A percentile compares a stretch with the other conserved stretches of the same genome.
Evolutionary conservation across 495 filamentous ascomycete genomes (phyloP).

Genomic region (Aspergillus bertholletiae): DNA sequence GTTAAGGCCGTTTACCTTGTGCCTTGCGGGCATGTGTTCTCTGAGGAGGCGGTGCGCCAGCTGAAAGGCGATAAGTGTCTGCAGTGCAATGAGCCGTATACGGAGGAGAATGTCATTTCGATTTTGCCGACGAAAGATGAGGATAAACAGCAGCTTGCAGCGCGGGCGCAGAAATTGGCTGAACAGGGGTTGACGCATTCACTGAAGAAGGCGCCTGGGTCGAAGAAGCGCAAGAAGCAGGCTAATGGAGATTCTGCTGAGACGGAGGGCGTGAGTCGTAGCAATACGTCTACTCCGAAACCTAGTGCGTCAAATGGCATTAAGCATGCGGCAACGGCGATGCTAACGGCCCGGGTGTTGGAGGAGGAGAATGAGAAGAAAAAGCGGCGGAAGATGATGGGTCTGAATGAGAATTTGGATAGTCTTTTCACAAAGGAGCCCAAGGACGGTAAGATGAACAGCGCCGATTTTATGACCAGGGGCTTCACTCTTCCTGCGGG

Average conservation of each 20-base stretch:
- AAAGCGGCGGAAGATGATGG: conserved; percentile 70
- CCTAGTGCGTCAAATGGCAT: conserved; percentile 51
- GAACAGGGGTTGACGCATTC: conserved; percentile 76
- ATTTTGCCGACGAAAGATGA: conserved; percentile 70
- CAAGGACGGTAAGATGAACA: conserved; percentile 49
- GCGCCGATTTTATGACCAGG: conserved; percentile 73
- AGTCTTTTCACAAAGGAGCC: conserved; percentile 61
- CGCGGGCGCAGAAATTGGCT: conserved; percentile 61
- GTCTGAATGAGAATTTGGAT: conserved; percentile 63
- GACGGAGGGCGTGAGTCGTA: no score
- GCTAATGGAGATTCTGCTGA: conserved; percentile 23
- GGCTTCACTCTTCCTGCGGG: conserved; percentile 61
- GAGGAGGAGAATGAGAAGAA: conserved; percentile 80
- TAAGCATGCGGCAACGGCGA: conserved; percentile 82
- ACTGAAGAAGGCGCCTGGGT: conserved; percentile 72
- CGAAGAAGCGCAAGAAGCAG: conserved; percentile 69
- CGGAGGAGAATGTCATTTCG: conserved; percentile 71
- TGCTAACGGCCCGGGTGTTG: conserved; percentile 77
- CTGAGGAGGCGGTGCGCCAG: conserved; percentile 78
- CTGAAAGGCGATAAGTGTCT: conserved; percentile 61
- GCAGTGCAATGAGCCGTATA: conserved; percentile 71
- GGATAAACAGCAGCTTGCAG: conserved; percentile 65
- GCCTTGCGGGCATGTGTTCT: conserved; percentile 93
- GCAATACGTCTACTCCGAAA: conserved; percentile 28
- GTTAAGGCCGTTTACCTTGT: conserved; percentile 86